Conservation (phyloP, 225 moss, liverwort and hornwort species). For the Pseudoscleropodium purum region DNA sequence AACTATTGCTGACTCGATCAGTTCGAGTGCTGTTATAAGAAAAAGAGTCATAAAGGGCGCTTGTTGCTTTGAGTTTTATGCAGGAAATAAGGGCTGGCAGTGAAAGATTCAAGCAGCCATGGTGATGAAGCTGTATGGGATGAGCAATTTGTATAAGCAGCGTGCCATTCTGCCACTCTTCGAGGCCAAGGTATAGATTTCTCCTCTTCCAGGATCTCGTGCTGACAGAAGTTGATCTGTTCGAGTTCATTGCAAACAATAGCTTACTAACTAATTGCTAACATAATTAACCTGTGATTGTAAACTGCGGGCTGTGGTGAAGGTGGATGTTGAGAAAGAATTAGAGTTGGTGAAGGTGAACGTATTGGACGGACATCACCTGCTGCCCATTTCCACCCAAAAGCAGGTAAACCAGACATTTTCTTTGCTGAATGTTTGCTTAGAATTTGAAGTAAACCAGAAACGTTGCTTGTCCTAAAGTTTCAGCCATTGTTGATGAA, state of each 20-base stretch:
- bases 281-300: neutral
- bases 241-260: neutral
- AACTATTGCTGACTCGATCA: too few relatives aligned
- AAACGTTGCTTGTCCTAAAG: neutral
- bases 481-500: neutral
- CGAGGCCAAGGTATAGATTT: neutral
- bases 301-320: neutral
- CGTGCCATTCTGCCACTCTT: neutral
- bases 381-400: neutral
- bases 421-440: neutral
- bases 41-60: neutral
- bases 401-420: neutral
- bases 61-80: neutral
- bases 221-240: neutral
- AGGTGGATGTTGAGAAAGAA: neutral
- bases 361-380: neutral
- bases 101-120: neutral
- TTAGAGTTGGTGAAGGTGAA: neutral
- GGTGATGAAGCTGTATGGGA: neutral
- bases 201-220: neutral
- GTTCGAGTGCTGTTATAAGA: too few relatives aligned
- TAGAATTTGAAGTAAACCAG: neutral
- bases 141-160: neutral
- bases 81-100: neutral
- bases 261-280: neutral